Evolutionary conservation across 2,329 filamentous ascomycete genomes (phyloP), one percentile per base, ranked within the genome.

Genomic region (Pseudogymnoascus sp.): DNA sequence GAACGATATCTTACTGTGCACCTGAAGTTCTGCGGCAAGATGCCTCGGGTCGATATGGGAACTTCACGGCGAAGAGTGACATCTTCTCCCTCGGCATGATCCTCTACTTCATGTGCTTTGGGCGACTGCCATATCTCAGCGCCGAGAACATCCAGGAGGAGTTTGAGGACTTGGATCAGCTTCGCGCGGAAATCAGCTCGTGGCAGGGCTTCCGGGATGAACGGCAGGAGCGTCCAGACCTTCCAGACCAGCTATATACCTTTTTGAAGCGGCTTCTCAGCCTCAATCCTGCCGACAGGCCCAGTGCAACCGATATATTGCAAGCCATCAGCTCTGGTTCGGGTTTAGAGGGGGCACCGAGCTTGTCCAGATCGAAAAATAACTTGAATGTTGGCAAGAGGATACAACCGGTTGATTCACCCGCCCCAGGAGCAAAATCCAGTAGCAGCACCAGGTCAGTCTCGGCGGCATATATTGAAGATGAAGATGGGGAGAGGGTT

Each of bases 81-180:
- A 90, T 99, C n/a, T 99, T 99, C 76, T 97, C 93, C 0, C 80
- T 99, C 0, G 95, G 95, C 60, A 97, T 99, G 93, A 98, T 98
- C 64, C 82, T 99, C 3, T 96, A 98, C 75, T 99, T 99, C 73
- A 89, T 99, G 82, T 99, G 95, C 74, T 99, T 99, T 73, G 91
- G 89, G 1, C 84, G 88, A 57, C 81, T 99, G 10, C 95, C 95
- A 0, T 99, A 98, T 73, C 81, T 78, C 23, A 90, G 89, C 69
- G 91, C 93, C 62, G 93, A 98, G 73, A 83, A 88, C 3, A 81
- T 96, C 21, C 86, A 96, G 65, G 93, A 98, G 75, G 93, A 98
- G 72, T 87, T 92, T 63, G 95, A 99, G 73, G 92, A 98, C 68
- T 81, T 97, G 4, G 92, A 97, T 69, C 80, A 87, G 68, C 81